Conservation (phyloP, 108 stramenopile genomes). For the Pseudonitzschia delicatissima region DNA sequence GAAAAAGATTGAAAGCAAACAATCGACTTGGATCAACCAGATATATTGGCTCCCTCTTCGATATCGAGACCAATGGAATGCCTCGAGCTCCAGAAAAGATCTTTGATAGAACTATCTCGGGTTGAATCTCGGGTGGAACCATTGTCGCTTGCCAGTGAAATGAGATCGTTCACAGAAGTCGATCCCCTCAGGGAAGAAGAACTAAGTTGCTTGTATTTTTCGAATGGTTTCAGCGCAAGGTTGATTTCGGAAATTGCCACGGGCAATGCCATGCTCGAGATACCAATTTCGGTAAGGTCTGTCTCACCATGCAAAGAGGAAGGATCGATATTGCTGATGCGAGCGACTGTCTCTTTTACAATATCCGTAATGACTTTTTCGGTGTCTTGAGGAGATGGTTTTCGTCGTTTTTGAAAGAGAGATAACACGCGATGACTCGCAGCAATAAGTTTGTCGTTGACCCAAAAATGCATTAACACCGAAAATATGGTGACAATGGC, state of each 20-base stretch:
- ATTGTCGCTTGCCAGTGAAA: background rate
- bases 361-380: background rate
- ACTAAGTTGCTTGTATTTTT: background rate
- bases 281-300: background rate
- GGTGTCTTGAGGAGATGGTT: background rate
- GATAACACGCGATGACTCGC: background rate
- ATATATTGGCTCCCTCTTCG: too few species aligned
- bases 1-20: too few species aligned
- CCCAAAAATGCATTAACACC: constrained; percentile 1
- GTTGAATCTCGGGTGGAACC: too few species aligned
- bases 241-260: constrained; percentile 2
- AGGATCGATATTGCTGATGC: background rate
- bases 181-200: background rate
- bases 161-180: background rate
- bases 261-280: background rate
- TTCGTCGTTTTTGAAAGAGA: background rate
- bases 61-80: too few species aligned
- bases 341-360: background rate
- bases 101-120: too few species aligned
- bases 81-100: too few species aligned
- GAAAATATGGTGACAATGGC: background rate
- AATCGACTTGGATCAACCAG: too few species aligned
- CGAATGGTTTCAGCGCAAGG: background rate
- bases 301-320: background rate
- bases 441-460: background rate